phyloP scores from a whole-genome alignment of 2,329 filamentous ascomycete genomes.

The Geoglossum cookeanum region DNA sequence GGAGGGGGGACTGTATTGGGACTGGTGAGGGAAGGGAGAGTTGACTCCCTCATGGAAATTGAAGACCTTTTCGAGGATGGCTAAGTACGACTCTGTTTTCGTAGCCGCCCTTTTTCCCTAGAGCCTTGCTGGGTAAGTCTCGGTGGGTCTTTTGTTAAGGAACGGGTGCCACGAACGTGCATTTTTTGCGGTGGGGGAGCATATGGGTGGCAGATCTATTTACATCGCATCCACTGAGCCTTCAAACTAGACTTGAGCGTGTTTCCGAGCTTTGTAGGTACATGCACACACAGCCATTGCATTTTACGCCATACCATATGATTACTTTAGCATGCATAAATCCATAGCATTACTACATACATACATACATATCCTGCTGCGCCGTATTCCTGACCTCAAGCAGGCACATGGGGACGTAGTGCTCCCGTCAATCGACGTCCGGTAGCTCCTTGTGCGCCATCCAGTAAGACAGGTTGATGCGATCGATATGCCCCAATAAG shows the following conservation, averaged over 20 bases:
- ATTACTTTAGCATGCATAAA: background rate
- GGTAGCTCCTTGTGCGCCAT: too few species aligned
- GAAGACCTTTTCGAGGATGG: slow-evolving; percentile 18
- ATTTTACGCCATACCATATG: background rate
- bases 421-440: too few species aligned
- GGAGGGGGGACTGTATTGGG: slow-evolving; percentile 29
- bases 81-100: background rate
- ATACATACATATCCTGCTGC: too few species aligned
- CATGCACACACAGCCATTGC: too few species aligned
- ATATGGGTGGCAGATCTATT: background rate
- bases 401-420: too few species aligned
- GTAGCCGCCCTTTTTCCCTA: background rate
- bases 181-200: background rate
- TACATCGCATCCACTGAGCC: background rate
- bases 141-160: background rate
- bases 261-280: background rate
- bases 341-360: too few species aligned
- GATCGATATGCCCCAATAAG: too few species aligned
- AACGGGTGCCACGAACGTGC: background rate
- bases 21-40: slow-evolving; percentile 26
- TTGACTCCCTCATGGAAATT: slow-evolving; percentile 33
- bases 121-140: background rate
- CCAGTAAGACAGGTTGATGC: too few species aligned
- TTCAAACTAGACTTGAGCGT: background rate
- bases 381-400: too few species aligned